Evolutionary conservation across 2,329 filamentous ascomycete genomes (phyloP).

Genomic region (Lasiodiplodia sp.): DNA sequence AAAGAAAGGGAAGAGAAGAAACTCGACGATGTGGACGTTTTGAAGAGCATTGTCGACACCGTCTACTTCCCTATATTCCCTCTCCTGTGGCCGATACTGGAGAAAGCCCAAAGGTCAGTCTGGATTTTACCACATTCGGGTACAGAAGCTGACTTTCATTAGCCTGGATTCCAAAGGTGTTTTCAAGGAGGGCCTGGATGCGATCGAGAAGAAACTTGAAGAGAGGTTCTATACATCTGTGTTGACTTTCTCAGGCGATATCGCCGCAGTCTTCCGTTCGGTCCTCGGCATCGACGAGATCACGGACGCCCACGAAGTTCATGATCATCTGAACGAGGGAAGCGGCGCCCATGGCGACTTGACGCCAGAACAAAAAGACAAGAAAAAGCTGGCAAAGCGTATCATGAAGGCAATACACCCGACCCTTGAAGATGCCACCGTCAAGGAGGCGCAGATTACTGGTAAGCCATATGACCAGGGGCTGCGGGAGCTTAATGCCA

Average conservation of each 20-base stretch:
- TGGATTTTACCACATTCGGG: constrained; percentile 26
- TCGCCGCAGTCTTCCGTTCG: constrained; percentile 63
- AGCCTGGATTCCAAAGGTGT: constrained; percentile 58
- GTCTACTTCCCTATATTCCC: constrained; percentile 90
- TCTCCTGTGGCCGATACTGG: constrained; percentile 77
- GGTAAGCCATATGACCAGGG: constrained; percentile 73
- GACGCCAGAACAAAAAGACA: constrained; percentile 74
- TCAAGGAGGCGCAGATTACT: constrained; percentile 81
- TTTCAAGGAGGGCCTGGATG: constrained; percentile 62
- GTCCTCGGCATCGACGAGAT: constrained; percentile 59
- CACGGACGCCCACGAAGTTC: constrained; percentile 48
- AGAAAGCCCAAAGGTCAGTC: constrained; percentile 80
- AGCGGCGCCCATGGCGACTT: constrained; percentile 51
- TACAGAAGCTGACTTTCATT: constrained; percentile 9
- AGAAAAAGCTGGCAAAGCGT: constrained; percentile 84
- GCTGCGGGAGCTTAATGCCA: constrained; percentile 71
- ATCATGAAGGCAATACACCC: constrained; percentile 86
- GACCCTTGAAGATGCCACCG: constrained; percentile 75
- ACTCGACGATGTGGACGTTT: constrained; percentile 75
- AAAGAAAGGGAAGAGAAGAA: constrained; percentile 80
- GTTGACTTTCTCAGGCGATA: constrained; percentile 65
- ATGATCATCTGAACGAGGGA: constrained; percentile 50
- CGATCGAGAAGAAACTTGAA: constrained; percentile 61
- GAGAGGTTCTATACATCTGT: constrained; percentile 67
- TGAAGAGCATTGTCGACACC: constrained; percentile 81